Base-by-base conservation (phyloP, 305 asterid genomes). In the Euphrasia arctica region DNA sequence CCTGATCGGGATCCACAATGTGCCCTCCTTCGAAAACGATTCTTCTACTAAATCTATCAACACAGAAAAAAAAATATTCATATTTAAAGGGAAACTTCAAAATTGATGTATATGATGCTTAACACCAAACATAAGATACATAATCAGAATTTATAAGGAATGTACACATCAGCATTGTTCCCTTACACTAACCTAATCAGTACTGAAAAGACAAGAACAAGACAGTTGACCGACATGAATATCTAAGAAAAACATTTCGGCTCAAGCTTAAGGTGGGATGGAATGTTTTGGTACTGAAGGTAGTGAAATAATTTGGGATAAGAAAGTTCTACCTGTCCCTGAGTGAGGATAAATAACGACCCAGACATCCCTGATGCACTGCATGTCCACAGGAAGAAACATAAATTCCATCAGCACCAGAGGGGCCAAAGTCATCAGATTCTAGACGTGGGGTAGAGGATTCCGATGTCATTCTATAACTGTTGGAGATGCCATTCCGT, bases 381-480 rank as follows among this genome's bases (percentile, higher is more conserved):
- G 99, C 98, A 74, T 94, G 99, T 60, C 99, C 99, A 64, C 99
- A 94, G 14, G 98, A 90, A 64, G 99, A 90, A 70, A 86, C 72
- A 76, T 83, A 81, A 55, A 94, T 81, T 64, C 98, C 95, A 73
- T 86, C 89, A 65, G 88, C 80, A 57, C 86, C 89, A 22, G 85
- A 69, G 45, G 96, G 92, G 48, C 91, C 83, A 72, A 86, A 75
- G 45, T 80, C 88, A 63, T 76, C 86, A 76, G 77, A 82, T 42
- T 74, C 81, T 54, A 80, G 72, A 60, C 54, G 69, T 55, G 54
- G 66, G 58, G 27, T 52, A 52, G 66, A 68, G 51, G 79, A 47
- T 54, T 78, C 79, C 13, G 75, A 60, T 60, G 72, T 78, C 65
- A 74, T 64, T 68, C 55, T 71, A 42, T 74, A 78, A 71, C 75